Percentiles rank a stretch among this genome's conserved stretches.
These are phyloP conservation scores for Xylaria sp. DNA, from an alignment of 2,329 filamentous ascomycete genomes.

Conservation along the genomic window DNA sequence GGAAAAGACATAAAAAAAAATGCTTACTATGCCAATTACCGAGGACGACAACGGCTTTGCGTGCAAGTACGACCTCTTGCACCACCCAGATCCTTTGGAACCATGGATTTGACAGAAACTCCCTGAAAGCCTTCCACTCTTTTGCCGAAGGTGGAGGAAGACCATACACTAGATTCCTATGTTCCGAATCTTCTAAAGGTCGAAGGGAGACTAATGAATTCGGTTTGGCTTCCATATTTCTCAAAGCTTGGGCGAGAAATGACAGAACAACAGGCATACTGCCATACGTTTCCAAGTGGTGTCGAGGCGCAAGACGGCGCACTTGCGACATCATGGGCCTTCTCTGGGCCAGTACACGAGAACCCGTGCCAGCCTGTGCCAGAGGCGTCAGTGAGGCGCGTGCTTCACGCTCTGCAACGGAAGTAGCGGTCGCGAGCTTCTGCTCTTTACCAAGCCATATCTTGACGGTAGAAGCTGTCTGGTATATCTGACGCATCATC, in stretches of 20 bases:
- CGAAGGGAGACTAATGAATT: background rate
- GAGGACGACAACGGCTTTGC: conserved; percentile 30
- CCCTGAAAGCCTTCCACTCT: conserved; percentile 34
- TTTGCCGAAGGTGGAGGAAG: conserved; percentile 28
- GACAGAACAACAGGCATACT: conserved; percentile 36
- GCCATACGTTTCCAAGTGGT: conserved; percentile 13
- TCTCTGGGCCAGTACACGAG: background rate
- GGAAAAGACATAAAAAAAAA: background rate
- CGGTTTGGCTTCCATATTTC: conserved; percentile 33
- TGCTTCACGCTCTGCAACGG: background rate
- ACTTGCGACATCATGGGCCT: background rate
- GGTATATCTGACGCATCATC: conserved; percentile 32
- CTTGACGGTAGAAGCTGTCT: conserved; percentile 32
- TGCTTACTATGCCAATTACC: conserved; percentile 34
- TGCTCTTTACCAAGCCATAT: conserved; percentile 34
- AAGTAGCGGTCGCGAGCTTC: background rate
- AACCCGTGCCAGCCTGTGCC: background rate
- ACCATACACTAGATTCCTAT: conserved; percentile 37
- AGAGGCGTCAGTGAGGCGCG: background rate
- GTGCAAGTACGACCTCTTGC: conserved; percentile 36
- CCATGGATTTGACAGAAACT: conserved; percentile 37
- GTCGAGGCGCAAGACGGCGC: conserved; percentile 9
- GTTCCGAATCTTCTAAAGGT: conserved; percentile 15
- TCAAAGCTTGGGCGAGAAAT: conserved; percentile 36
- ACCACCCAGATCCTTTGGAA: conserved; percentile 40